phyloP scores from a whole-genome alignment of 2,329 filamentous ascomycete genomes.

The Xylaria sp. region DNA sequence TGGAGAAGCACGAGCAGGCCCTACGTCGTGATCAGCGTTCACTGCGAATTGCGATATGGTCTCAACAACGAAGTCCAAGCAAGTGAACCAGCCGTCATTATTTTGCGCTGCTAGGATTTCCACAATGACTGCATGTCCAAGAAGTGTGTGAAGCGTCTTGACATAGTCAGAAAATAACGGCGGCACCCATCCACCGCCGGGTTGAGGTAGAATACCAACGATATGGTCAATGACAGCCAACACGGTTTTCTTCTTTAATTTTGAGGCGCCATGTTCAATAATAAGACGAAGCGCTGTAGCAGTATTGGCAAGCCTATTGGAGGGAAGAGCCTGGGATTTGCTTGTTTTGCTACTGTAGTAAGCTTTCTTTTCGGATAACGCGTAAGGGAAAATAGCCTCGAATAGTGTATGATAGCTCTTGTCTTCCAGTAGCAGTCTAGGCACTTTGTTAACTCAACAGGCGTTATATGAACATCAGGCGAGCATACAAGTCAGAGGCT shows the following conservation, averaged over 20 bases:
- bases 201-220: constrained; percentile 73
- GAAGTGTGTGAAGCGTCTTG: constrained; percentile 75
- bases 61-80: constrained; percentile 76
- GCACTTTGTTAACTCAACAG: constrained; percentile 4
- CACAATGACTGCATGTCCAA: constrained; percentile 78
- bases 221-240: constrained; percentile 84
- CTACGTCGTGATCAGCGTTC: constrained; percentile 51
- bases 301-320: constrained; percentile 71
- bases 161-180: constrained; percentile 81
- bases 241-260: constrained; percentile 80
- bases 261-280: constrained; percentile 73
- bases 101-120: constrained; percentile 74
- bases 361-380: constrained; percentile 71
- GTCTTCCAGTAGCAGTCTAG: constrained; percentile 65
- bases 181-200: constrained; percentile 71
- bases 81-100: constrained; percentile 72
- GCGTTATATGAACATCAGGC: neutral
- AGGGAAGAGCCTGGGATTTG: constrained; percentile 44
- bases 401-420: constrained; percentile 84
- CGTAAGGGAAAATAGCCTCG: constrained; percentile 79
- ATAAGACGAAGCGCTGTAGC: constrained; percentile 77
- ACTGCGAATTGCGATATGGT: constrained; percentile 66
- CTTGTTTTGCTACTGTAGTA: constrained; percentile 66
- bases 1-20: constrained; percentile 58
- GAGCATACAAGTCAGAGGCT: constrained; percentile 43